These are phyloP conservation scores for Colletotrichum sublineola DNA, from an alignment of 2,329 filamentous ascomycete genomes.

Conservation along the genomic window DNA sequence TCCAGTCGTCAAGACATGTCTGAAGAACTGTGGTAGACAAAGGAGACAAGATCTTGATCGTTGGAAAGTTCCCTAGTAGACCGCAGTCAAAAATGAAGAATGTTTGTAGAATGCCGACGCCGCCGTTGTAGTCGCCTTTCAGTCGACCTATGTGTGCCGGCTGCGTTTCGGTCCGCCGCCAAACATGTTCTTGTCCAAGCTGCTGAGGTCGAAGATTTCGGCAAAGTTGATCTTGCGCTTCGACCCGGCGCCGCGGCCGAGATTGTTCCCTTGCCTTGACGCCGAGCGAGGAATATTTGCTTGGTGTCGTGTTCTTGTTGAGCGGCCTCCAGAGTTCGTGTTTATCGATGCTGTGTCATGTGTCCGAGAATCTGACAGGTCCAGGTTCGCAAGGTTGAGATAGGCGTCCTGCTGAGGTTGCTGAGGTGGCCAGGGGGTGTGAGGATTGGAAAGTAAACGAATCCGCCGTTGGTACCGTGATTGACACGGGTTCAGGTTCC, in stretches of 20 bases:
- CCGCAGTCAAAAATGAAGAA: conserved; percentile 30
- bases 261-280: conserved; percentile 51
- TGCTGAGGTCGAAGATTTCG: conserved; percentile 81
- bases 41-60: conserved; percentile 13
- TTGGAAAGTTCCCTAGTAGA: conserved; percentile 8
- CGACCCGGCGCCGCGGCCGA: conserved; percentile 75
- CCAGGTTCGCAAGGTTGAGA: conserved; percentile 71
- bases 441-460: conserved; percentile 79
- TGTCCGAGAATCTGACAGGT: conserved; percentile 66
- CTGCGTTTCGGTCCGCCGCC: conserved; percentile 63
- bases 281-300: conserved; percentile 34
- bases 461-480: conserved; percentile 68
- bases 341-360: conserved; percentile 53
- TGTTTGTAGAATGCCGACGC: neutral
- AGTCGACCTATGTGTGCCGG: conserved; percentile 56
- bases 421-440: conserved; percentile 61
- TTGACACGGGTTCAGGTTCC: conserved; percentile 49
- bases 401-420: conserved; percentile 66
- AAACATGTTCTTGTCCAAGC: conserved; percentile 73
- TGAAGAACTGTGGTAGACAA: conserved; percentile 25
- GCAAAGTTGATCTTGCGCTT: conserved; percentile 81
- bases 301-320: conserved; percentile 40
- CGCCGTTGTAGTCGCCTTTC: neutral
- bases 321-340: conserved; percentile 43
- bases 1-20: conserved; percentile 34